These are phyloP conservation scores for Petunia secreta DNA, from an alignment of 257 asterid genomes.

Conservation along the genomic window DNA sequence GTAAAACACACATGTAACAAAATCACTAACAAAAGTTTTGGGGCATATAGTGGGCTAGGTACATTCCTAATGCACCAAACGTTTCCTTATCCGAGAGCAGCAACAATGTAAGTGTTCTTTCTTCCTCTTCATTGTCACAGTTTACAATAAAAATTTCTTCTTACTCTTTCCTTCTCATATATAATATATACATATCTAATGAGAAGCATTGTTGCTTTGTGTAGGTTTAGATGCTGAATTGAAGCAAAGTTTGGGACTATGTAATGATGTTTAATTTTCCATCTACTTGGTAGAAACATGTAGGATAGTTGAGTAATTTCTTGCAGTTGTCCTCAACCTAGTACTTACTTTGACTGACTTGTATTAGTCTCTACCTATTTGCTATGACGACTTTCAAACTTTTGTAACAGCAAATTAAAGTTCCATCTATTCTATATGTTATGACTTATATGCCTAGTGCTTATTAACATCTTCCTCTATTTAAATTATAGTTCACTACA, in stretches of 20 bases:
- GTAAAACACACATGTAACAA: neutral
- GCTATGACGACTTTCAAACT: neutral
- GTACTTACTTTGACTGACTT: neutral
- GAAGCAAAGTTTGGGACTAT: neutral
- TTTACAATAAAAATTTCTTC: neutral
- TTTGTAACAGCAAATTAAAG: neutral
- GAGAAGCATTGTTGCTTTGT: neutral
- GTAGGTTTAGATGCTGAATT: conserved; percentile 17
- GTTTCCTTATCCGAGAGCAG: conserved; percentile 45
- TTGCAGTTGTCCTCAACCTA: neutral
- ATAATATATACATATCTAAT: neutral
- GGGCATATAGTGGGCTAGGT: conserved; percentile 81
- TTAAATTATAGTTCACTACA: no score
- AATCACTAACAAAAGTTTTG: neutral
- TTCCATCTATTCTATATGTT: neutral
- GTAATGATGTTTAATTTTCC: neutral
- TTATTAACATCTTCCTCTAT: neutral
- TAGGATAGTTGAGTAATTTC: neutral
- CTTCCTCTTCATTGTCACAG: no score
- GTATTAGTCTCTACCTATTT: neutral
- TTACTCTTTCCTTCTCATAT: neutral
- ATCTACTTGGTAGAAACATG: neutral
- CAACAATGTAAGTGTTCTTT: conserved; percentile 48
- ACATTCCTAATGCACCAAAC: conserved; percentile 61
- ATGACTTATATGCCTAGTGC: neutral